Evolutionary conservation across 2,329 filamentous ascomycete genomes (phyloP), one percentile per base, ranked within the genome.

Genomic region (Cadophora sp.): DNA sequence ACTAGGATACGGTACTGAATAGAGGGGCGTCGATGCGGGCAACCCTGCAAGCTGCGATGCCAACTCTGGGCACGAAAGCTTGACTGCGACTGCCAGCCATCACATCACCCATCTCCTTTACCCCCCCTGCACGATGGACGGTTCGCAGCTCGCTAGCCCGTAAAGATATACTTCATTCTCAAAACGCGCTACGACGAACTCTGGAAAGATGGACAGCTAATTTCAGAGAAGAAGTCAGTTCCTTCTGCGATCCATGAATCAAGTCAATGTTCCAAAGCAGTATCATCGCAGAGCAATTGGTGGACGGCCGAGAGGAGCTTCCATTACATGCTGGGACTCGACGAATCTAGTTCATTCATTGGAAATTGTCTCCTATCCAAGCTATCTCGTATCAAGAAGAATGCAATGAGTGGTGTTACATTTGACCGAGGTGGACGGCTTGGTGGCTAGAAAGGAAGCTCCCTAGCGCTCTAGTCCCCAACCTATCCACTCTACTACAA

Each of bases 371-470:
- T 43, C 20, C 18, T 20, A 16, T 58, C 36, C 6, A 43, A 5
- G 22, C 53, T 20, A 8, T 22, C 27, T 22, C 27, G 27, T 30
- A 30, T 30, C 27, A 30, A 6, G 0, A 58, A 41, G 55, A 20
- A 41, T 58, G 36, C 36, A 58, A 3, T 43, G 20, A 58, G 7
- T 43, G 20, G 36, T 41, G 20, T 39, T 39, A 13, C 16, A 58
- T 58, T 58, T 58, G 55, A 36, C 55, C 55, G 55, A 58, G 55
- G 36, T 58, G 16, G 33, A 13, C n/a, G 5, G 39, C 22, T 43
- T 43, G 33, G 33, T 39, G 27, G 33, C 36, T 11, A 13, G 36
- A 4, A 27, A 18, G 16, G 13, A 41, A 43, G 33, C 55, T 27
- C 16, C 20, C 9, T 41, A 5, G 11, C 11, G 16, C 16, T 3